Evolutionary conservation across 805 yeast genomes (phyloP).

Genomic region (Candida stauntonica): DNA sequence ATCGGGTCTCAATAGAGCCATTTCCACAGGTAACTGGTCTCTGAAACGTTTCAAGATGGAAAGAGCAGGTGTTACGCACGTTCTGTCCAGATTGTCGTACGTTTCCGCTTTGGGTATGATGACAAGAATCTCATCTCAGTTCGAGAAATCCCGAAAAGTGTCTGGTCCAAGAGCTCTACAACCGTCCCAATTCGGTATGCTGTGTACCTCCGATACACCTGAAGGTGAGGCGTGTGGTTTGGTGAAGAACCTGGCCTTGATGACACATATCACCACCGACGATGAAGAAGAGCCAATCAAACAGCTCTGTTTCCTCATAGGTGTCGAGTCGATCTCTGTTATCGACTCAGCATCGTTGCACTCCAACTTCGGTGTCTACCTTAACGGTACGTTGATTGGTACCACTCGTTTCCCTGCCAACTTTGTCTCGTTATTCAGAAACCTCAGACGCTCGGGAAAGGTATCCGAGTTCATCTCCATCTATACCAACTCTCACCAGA

Average conservation of each 20-base stretch:
- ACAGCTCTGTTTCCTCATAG: constrained; percentile 71
- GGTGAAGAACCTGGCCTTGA: constrained; percentile 92
- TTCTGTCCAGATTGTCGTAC: constrained; percentile 83
- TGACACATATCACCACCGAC: constrained; percentile 98
- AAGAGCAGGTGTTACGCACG: constrained; percentile 98
- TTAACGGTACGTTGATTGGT: constrained; percentile 94
- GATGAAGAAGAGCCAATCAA: constrained; percentile 91
- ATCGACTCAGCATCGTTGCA: constrained; percentile 84
- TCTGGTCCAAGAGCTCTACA: constrained; percentile 98
- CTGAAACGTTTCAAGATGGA: constrained; percentile 99
- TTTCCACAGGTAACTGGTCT: constrained; percentile 99
- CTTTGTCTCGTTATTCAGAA: constrained; percentile 76
- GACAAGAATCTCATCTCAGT: constrained; percentile 99
- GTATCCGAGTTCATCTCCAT: constrained; percentile 89
- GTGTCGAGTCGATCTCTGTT: constrained; percentile 81
- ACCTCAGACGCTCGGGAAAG: constrained; percentile 76
- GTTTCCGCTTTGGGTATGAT: constrained; percentile 98
- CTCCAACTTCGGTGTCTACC: constrained; percentile 74
- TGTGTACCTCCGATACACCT: constrained; percentile 98
- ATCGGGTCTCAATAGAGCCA: constrained; percentile 91
- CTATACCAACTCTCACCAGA: constrained; percentile 83
- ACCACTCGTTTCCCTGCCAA: constrained; percentile 81
- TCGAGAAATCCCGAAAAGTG: constrained; percentile 95
- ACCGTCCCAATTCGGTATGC: constrained; percentile 98
- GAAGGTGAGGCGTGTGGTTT: constrained; percentile 99